phyloP scores from a whole-genome alignment of 1,284 basidiomycete species.

The Fomitopsis palustris region DNA sequence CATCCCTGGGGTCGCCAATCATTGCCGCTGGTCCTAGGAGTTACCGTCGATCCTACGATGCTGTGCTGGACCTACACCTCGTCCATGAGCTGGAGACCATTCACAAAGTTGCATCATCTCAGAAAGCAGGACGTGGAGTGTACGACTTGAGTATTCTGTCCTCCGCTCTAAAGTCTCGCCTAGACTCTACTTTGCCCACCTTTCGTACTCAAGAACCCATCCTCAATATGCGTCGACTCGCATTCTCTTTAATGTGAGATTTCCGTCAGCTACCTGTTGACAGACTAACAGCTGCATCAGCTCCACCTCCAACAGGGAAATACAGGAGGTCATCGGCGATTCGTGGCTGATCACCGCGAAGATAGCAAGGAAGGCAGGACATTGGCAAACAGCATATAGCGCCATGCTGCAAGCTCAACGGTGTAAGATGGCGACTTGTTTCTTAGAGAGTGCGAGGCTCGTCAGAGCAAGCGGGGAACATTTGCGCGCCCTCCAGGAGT shows the following conservation, averaged over 20 bases:
- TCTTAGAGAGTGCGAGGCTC: conserved; percentile 91
- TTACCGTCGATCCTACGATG: conserved; percentile 87
- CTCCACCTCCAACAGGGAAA: conserved; percentile 8
- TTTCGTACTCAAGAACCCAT: conserved; percentile 93
- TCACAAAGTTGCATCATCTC: conserved; percentile 36
- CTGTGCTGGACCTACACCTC: conserved; percentile 84
- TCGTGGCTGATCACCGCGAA: conserved; percentile 94
- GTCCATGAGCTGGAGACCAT: conserved; percentile 88
- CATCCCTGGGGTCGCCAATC: conserved; percentile 78
- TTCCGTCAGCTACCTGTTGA: conserved; percentile 4
- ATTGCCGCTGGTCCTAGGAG: conserved; percentile 76
- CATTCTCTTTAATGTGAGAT: conserved; percentile 73
- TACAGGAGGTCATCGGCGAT: conserved; percentile 68
- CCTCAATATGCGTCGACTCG: conserved; percentile 86
- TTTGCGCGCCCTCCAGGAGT: conserved; percentile 84
- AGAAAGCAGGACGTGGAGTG: conserved; percentile 27
- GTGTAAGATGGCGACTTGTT: conserved; percentile 73
- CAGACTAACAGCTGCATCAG: background rate
- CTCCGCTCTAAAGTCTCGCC: conserved; percentile 52
- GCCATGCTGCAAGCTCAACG: conserved; percentile 91
- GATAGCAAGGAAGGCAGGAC: conserved; percentile 92
- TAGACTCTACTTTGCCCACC: conserved; percentile 82
- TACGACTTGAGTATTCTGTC: conserved; percentile 41
- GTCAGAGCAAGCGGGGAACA: conserved; percentile 80
- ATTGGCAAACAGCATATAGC: conserved; percentile 96